phyloP scores from a whole-genome alignment of 2,329 filamentous ascomycete species.

The Acrodontium crateriforme region DNA sequence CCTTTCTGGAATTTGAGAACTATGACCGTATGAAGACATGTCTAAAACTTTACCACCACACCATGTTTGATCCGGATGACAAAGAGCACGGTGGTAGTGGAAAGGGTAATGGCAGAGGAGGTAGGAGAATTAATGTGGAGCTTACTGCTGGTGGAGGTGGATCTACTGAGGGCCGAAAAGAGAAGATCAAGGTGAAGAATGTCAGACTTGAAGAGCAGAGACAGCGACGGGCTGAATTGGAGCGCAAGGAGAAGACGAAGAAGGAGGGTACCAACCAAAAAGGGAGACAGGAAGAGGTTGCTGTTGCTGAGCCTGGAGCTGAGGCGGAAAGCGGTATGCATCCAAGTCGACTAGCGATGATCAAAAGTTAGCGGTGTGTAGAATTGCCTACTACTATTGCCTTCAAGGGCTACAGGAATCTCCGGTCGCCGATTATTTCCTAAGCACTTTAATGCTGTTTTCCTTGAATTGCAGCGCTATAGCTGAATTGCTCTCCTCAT shows the following conservation, averaged over 20 bases:
- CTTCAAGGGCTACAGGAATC: too few relatives aligned
- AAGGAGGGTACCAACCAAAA: slow-evolving; percentile 31
- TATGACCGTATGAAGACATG: slow-evolving; percentile 89
- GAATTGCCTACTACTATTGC: too few relatives aligned
- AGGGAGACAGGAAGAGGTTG: too few relatives aligned
- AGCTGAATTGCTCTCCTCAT: too few relatives aligned
- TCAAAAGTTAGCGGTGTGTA: too few relatives aligned
- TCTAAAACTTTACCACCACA: slow-evolving; percentile 81
- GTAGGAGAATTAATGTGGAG: slow-evolving; percentile 82
- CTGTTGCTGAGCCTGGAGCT: slow-evolving; percentile 25
- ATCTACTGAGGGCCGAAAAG: slow-evolving; percentile 55
- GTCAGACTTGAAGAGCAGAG: slow-evolving; percentile 62
- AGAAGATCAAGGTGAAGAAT: slow-evolving; percentile 78
- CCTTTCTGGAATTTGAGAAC: slow-evolving; percentile 77
- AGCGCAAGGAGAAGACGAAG: slow-evolving; percentile 31
- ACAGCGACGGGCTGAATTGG: slow-evolving; percentile 36
- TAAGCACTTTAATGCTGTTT: too few relatives aligned
- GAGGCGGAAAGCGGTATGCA: slow-evolving; percentile 20
- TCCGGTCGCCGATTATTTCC: too few relatives aligned
- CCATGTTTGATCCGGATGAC: slow-evolving; percentile 45
- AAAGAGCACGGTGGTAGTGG: slow-evolving; percentile 15
- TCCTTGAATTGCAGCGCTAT: too few relatives aligned
- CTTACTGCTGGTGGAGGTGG: slow-evolving; percentile 75
- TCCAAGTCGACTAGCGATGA: slow-evolving; percentile 20
- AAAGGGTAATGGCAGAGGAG: slow-evolving; percentile 31